Base-by-base conservation (phyloP, 306 rosid species). In the Casuarina cunninghamiana region DNA sequence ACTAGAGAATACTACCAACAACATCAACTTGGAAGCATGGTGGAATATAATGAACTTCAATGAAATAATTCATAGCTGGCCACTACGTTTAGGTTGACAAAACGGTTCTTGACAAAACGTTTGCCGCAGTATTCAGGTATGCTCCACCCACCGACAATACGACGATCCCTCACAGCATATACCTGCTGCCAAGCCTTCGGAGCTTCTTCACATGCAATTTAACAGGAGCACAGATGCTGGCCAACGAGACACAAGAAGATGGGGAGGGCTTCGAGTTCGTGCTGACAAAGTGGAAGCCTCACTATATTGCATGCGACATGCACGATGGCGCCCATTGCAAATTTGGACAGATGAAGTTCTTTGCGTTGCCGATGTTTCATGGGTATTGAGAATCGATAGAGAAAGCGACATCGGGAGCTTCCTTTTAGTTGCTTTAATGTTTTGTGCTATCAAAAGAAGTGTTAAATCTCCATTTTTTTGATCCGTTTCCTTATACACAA, bases 251-350 rank as follows among this genome's bases (percentile, higher is more conserved):
- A 3, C 88, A 91, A 79, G 95, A 97, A 13, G 72, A 3, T 0
- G 87, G 91, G 43, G 48, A 84, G 0, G 98, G 97, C 1, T 90
- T 90, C 53, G 62, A 85, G 81, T 91, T 84, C 19, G 77, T 72
- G 80, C 77, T 93, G 6, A 81, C 86, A 6, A 83, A 8, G 2
- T 84, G 87, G 93, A 76, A 82, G 74, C 90, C 97, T 69, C 71
- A 87, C 81, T 93, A 75, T 82, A 89, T 93, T 21, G 90, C 88
- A 0, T 89, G 95, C 5, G 97, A 90, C 2, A 90, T 89, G 76
- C 68, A 80, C 71, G 66, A 84, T 50, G 95, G 92, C 2, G 19
- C 76, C 16, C 92, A 93, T 73, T 93, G 98, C 86, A 87, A 73
- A 5, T 3, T 55, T 42, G 98, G 98, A 1, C 80, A 21, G 38